A percentile compares a stretch with the other conserved stretches of the same genome.
Conservation (phyloP, 148 eudicot species). For the Rhododendron mucronatum region DNA sequence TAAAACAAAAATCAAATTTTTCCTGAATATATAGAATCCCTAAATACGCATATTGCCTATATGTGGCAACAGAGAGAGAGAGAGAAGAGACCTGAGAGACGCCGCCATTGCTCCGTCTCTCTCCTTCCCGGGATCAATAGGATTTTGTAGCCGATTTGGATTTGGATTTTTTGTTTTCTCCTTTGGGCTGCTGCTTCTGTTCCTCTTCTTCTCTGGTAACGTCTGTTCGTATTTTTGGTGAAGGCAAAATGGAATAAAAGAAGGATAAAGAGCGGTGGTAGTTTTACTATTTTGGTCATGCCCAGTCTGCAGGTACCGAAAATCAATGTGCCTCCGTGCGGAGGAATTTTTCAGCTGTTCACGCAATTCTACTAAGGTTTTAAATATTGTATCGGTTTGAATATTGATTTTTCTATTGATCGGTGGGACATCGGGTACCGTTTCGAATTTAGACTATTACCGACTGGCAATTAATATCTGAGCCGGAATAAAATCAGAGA, state of each 20-base stretch:
- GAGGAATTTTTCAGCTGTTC: no score
- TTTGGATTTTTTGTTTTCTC: background rate
- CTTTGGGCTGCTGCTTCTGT: background rate
- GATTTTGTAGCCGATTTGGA: background rate
- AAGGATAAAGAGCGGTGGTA: background rate
- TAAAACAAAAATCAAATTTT: background rate
- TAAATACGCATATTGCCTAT: background rate
- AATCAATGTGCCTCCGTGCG: no score
- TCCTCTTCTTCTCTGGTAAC: background rate
- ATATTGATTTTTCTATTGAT: no score
- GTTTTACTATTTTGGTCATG: background rate
- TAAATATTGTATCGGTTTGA: no score
- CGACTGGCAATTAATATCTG: no score
- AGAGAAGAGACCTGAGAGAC: slow-evolving; percentile 15
- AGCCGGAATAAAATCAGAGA: no score
- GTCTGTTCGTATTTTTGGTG: background rate
- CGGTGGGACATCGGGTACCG: no score
- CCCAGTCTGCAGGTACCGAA: no score
- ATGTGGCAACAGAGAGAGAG: background rate
- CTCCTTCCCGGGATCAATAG: slow-evolving; percentile 4
- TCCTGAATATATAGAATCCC: no score
- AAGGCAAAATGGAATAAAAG: background rate
- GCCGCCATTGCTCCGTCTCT: slow-evolving; percentile 4
- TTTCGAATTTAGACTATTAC: no score
- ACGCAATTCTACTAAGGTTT: no score